Conservation (phyloP, 2,329 filamentous ascomycete species). For the Aspergillus candidus region DNA sequence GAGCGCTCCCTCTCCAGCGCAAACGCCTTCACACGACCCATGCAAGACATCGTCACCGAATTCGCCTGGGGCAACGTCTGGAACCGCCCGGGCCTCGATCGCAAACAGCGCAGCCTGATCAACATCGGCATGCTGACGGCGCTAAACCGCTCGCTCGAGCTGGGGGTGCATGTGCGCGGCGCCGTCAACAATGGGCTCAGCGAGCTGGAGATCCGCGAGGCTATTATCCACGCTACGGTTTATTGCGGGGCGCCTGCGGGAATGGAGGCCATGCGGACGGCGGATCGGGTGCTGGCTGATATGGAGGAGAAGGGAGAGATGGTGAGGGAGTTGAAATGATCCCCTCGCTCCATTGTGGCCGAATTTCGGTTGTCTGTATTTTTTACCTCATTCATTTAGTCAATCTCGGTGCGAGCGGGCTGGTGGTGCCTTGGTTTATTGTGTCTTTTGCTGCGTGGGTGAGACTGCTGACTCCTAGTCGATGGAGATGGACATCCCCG, state of each 20-base stretch:
- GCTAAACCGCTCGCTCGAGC: constrained; percentile 53
- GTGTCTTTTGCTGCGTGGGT: neutral
- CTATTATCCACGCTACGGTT: constrained; percentile 44
- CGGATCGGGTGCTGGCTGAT: constrained; percentile 47
- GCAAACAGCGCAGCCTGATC: constrained; percentile 56
- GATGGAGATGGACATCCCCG: no score
- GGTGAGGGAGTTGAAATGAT: constrained; percentile 11
- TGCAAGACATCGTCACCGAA: constrained; percentile 59
- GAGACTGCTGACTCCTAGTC: neutral
- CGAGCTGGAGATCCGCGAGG: constrained; percentile 58
- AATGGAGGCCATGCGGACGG: constrained; percentile 50
- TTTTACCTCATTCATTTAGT: neutral
- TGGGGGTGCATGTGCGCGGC: constrained; percentile 57
- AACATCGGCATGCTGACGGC: constrained; percentile 62
- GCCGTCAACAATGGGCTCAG: constrained; percentile 58
- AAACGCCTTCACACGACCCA: constrained; percentile 54
- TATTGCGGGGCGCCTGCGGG: constrained; percentile 53
- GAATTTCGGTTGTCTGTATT: neutral
- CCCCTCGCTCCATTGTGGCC: neutral
- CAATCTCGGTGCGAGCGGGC: no score
- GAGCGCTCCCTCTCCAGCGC: constrained; percentile 51
- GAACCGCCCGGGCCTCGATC: constrained; percentile 57
- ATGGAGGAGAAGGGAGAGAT: constrained; percentile 44
- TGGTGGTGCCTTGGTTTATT: no score
- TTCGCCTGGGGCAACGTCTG: constrained; percentile 60